phyloP scores from a whole-genome alignment of 805 yeast genomes.

The Teunomyces lycoperdinae region DNA sequence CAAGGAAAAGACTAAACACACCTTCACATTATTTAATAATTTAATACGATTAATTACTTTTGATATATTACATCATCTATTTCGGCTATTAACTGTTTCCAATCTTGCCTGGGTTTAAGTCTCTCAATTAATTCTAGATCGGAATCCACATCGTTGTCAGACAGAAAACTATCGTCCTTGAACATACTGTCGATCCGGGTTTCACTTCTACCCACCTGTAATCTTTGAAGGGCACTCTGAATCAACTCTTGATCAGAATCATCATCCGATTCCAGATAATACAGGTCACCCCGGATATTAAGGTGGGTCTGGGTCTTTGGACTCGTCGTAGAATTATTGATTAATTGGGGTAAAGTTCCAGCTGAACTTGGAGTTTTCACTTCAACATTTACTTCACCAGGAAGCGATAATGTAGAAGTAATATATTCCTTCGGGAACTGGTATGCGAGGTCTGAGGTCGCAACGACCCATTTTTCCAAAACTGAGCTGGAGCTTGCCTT shows the following conservation, averaged over 20 bases:
- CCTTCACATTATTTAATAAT: not conserved
- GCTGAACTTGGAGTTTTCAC: constrained; percentile 7
- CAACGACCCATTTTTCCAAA: constrained; percentile 45
- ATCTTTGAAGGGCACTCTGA: not conserved
- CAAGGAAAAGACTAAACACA: not conserved
- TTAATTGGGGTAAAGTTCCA: not conserved
- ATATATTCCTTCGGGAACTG: constrained; percentile 33
- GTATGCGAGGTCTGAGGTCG: constrained; percentile 31
- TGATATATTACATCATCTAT: constrained; percentile 14
- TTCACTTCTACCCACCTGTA: not conserved
- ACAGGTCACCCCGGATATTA: not conserved
- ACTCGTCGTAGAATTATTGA: not conserved
- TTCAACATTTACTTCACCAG: not conserved
- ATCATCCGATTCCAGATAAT: constrained; percentile 12
- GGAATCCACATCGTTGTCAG: constrained; percentile 15
- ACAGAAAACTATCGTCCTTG: not conserved
- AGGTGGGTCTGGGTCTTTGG: not conserved
- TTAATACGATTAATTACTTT: not conserved
- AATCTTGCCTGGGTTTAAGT: constrained; percentile 6
- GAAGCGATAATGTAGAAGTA: constrained; percentile 30
- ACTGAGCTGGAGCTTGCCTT: constrained; percentile 28
- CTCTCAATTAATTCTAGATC: constrained; percentile 20
- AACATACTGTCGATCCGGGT: not conserved
- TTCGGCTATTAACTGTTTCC: constrained; percentile 16
- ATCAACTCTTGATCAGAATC: constrained; percentile 15